Base-by-base conservation (phyloP, 192 early-diverging fungal species). In the Umbelopsis vinacea region DNA sequence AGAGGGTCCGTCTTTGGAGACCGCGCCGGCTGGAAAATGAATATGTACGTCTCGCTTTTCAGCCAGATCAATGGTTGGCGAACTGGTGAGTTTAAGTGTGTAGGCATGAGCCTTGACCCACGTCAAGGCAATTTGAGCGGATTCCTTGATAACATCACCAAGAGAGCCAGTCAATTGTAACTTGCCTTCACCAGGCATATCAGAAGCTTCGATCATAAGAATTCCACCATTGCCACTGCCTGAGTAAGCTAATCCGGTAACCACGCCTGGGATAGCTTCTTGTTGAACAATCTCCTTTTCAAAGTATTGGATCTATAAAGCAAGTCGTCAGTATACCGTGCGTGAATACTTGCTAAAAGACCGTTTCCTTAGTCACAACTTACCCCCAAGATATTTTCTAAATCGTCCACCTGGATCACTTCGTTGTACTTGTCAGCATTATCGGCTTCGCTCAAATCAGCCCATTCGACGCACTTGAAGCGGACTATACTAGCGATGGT, bases 111-210 rank as follows among this genome's bases (percentile, higher is more conserved):
- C 68, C 53, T 91, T 89, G 8, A 94, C 90, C 89, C 89, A 95
- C 9, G 91, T 87, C 29, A 93, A 60, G 1, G 87, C 91, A 52
- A 96, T 84, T 50, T 86, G 82, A 8, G 91, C 88, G 19, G 91
- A 93, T 79, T 96, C 94, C 74, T 93, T 92, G 68, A 96, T 93
- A 8, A 96, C 93, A 66, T 93, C 90, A 0, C 94, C 94, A 3
- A 96, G 74, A 60, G 84, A 86, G 5, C 92, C 90, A 14, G 91
- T 94, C 21, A 94, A 74, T 68, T 86, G 83, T 10, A 93, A 74
- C 29, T 89, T 73, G 19, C 92, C 91, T 57, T 85, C 85, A 22
- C 91, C 93, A 26, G 92, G 81, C 83, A 92, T 91, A 68, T 88
- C 83, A 0, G 89, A 90, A 22, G 92, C 90, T 76, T 96, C 93